A percentile compares a stretch with the other conserved stretches of the same genome.
These are phyloP conservation scores for Paxillus rubicundulus DNA, from an alignment of 768 basidiomycete species.

Conservation along the genomic window DNA sequence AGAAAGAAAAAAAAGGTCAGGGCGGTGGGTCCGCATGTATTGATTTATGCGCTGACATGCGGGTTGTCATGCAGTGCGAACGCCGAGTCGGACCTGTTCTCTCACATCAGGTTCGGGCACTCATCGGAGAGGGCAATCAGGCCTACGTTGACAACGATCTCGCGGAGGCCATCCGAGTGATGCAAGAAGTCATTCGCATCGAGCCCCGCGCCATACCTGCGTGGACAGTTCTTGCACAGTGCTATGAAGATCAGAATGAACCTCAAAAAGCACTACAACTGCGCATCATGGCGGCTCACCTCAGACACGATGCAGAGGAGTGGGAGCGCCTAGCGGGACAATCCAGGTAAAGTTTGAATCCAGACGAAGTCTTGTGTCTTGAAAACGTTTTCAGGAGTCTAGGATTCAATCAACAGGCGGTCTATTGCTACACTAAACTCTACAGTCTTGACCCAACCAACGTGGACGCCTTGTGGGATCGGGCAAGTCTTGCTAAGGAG, in stretches of 20 bases:
- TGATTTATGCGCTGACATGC: not conserved
- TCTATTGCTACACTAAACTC: slow-evolving; percentile 90
- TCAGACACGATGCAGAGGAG: slow-evolving; percentile 78
- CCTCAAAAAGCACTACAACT: slow-evolving; percentile 73
- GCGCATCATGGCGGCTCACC: slow-evolving; percentile 87
- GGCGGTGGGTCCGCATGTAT: not conserved
- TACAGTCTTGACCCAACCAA: slow-evolving; percentile 77
- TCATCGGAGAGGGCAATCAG: slow-evolving; percentile 86
- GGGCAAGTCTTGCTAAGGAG: slow-evolving; percentile 76
- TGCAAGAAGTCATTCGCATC: slow-evolving; percentile 91
- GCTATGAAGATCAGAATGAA: slow-evolving; percentile 73
- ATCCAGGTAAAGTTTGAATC: slow-evolving; percentile 54
- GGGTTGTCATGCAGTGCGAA: slow-evolving; percentile 27
- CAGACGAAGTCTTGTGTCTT: slow-evolving; percentile 55
- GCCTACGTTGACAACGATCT: slow-evolving; percentile 75
- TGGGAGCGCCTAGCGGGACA: slow-evolving; percentile 81
- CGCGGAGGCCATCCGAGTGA: slow-evolving; percentile 67
- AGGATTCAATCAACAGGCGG: slow-evolving; percentile 78
- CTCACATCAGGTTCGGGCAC: slow-evolving; percentile 65
- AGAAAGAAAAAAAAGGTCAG: slow-evolving; percentile 45
- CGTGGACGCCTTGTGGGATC: slow-evolving; percentile 85
- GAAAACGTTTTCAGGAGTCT: slow-evolving; percentile 60
- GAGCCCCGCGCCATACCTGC: slow-evolving; percentile 82
- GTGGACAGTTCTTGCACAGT: slow-evolving; percentile 87
- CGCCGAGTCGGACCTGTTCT: slow-evolving; percentile 55